A percentile compares a stretch with the other conserved stretches of the same genome.
phyloP scores from a whole-genome alignment of 352 stramenopile genomes.

The Globisporangium mamillatum region DNA sequence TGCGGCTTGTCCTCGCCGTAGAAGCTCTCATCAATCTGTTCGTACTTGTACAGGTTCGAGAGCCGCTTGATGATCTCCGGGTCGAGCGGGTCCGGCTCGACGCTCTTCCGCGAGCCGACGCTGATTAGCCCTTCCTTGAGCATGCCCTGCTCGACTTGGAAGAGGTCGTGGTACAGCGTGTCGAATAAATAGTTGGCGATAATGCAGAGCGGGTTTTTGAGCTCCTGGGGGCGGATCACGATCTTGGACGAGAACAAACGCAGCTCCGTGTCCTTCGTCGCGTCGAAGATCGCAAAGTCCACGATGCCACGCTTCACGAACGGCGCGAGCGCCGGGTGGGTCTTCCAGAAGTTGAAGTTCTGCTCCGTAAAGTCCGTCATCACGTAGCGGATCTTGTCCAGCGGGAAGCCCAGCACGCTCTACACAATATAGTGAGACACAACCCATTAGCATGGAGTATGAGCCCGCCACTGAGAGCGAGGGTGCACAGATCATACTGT shows the following conservation, averaged over 20 bases:
- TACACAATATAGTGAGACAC: conserved; percentile 15
- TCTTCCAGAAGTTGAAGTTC: conserved; percentile 94
- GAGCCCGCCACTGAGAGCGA: neutral
- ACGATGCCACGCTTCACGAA: conserved; percentile 87
- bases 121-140: conserved; percentile 91
- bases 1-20: conserved; percentile 73
- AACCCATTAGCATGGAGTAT: neutral
- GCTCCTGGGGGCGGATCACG: conserved; percentile 43
- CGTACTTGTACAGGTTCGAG: conserved; percentile 89
- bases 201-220: conserved; percentile 87
- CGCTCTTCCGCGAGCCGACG: conserved; percentile 66
- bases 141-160: conserved; percentile 81
- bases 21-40: conserved; percentile 75
- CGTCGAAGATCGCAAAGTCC: conserved; percentile 94
- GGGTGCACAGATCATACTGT: neutral
- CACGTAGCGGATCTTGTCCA: conserved; percentile 91
- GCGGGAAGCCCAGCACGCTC: conserved; percentile 83
- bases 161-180: conserved; percentile 91
- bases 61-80: conserved; percentile 93
- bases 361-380: conserved; percentile 94
- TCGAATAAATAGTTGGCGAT: conserved; percentile 96
- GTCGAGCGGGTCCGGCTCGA: conserved; percentile 84
- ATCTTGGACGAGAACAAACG: conserved; percentile 56
- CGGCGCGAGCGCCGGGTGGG: conserved; percentile 77
- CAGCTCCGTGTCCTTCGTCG: conserved; percentile 85